Evolutionary conservation across 2,329 filamentous ascomycete species (phyloP).

Genomic region (Beauveria sp.): DNA sequence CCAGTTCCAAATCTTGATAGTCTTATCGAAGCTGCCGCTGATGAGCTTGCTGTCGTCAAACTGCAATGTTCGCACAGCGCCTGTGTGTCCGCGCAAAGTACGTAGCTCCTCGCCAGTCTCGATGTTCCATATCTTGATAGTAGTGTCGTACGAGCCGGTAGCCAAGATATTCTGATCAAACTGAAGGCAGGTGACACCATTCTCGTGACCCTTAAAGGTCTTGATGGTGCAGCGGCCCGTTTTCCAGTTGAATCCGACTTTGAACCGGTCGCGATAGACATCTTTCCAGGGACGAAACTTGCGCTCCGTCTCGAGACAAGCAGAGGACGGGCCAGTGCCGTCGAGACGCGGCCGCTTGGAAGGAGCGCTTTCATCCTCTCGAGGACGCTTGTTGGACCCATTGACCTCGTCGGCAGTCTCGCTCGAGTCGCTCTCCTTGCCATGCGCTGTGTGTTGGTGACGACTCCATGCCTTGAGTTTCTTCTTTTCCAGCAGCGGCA

Average conservation of each 20-base stretch:
- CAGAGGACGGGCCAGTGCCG: conserved; percentile 20
- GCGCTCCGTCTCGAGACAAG: conserved; percentile 34
- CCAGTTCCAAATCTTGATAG: conserved; percentile 95
- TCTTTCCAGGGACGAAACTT: conserved; percentile 80
- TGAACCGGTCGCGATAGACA: conserved; percentile 91
- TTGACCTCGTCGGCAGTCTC: conserved; percentile 22
- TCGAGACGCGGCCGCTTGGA: conserved; percentile 28
- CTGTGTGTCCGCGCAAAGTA: conserved; percentile 76
- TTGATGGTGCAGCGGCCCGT: conserved; percentile 82
- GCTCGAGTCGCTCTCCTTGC: conserved; percentile 20
- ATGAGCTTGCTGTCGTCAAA: conserved; percentile 91
- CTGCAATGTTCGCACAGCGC: conserved; percentile 79
- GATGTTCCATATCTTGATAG: conserved; percentile 94
- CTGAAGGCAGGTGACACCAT: conserved; percentile 52
- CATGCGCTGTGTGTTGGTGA: conserved; percentile 60
- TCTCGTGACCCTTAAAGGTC: conserved; percentile 76
- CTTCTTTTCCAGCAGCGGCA: conserved; percentile 84
- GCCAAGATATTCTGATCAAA: conserved; percentile 86
- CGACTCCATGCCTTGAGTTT: conserved; percentile 79
- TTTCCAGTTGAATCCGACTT: conserved; percentile 96
- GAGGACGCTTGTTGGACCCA: conserved; percentile 27
- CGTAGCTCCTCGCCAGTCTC: conserved; percentile 79
- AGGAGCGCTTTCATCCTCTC: conserved; percentile 23
- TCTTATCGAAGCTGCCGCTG: conserved; percentile 80
- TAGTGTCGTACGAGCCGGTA: conserved; percentile 90